A percentile compares a stretch with the other conserved stretches of the same genome.
Conservation (phyloP, 2,329 filamentous ascomycete genomes). For the Fusarium palustre region DNA sequence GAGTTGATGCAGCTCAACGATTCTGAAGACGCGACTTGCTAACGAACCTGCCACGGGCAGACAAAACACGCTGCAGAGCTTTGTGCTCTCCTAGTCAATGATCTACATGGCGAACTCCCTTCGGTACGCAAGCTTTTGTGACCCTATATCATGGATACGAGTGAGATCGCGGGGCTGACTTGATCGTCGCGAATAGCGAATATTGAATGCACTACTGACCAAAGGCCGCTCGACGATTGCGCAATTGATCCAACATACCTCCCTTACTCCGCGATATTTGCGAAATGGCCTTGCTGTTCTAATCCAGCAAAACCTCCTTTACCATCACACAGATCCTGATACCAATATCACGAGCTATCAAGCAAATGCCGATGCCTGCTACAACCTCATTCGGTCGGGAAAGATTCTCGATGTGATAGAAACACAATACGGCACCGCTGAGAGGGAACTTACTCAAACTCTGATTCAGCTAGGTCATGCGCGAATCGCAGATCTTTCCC, state of each 20-base stretch:
- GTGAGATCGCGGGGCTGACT: constrained; percentile 47
- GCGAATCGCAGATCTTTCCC: constrained; percentile 75
- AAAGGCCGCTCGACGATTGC: constrained; percentile 80
- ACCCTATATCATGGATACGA: constrained; percentile 10
- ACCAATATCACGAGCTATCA: constrained; percentile 80
- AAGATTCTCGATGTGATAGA: constrained; percentile 84
- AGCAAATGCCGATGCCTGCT: constrained; percentile 82
- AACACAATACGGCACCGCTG: constrained; percentile 77
- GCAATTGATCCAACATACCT: constrained; percentile 77
- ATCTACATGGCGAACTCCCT: constrained; percentile 90
- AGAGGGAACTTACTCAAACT: constrained; percentile 78
- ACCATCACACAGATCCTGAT: constrained; percentile 74
- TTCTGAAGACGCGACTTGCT: constrained; percentile 35
- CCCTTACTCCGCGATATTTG: constrained; percentile 78
- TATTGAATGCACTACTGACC: constrained; percentile 82
- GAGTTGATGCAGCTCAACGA: constrained; percentile 51
- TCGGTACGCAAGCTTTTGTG: constrained; percentile 71
- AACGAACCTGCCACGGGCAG: constrained; percentile 53
- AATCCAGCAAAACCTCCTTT: constrained; percentile 88
- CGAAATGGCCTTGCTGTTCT: constrained; percentile 86
- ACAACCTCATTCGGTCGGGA: constrained; percentile 82
- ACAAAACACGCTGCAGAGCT: constrained; percentile 85
- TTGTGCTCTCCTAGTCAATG: constrained; percentile 87
- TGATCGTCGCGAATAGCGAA: constrained; percentile 69
- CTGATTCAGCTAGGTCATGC: constrained; percentile 83